phyloP scores from a whole-genome alignment of 2,329 filamentous ascomycete species.

The Colletotrichum tofieldiae region DNA sequence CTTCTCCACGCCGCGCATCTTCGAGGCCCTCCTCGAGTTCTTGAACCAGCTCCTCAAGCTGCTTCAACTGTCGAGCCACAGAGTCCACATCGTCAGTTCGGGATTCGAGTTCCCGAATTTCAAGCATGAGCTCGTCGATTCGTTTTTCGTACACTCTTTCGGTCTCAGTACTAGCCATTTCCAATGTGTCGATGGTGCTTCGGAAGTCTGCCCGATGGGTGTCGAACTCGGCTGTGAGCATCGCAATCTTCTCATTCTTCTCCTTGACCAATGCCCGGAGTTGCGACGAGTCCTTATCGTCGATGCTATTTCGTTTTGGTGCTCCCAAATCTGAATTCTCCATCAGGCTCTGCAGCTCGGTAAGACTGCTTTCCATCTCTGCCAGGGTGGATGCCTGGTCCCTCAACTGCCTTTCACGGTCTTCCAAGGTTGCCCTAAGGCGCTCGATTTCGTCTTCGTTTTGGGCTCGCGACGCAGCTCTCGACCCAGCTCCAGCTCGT shows the following conservation, averaged over 20 bases:
- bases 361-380: slow-evolving; percentile 91
- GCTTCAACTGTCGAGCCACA: slow-evolving; percentile 92
- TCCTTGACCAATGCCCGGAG: slow-evolving; percentile 88
- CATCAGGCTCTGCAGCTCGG: slow-evolving; percentile 82
- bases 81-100: slow-evolving; percentile 91
- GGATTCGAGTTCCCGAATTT: slow-evolving; percentile 86
- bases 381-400: slow-evolving; percentile 87
- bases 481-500: slow-evolving; percentile 58
- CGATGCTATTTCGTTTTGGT: slow-evolving; percentile 64
- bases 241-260: slow-evolving; percentile 96
- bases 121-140: slow-evolving; percentile 87
- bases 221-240: slow-evolving; percentile 95
- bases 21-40: slow-evolving; percentile 97
- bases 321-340: slow-evolving; percentile 66
- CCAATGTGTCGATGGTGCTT: slow-evolving; percentile 95
- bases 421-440: slow-evolving; percentile 82
- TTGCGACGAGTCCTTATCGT: slow-evolving; percentile 82
- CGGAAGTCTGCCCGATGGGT: slow-evolving; percentile 95
- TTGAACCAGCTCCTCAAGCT: slow-evolving; percentile 95
- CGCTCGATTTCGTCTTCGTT: slow-evolving; percentile 82
- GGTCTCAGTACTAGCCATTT: slow-evolving; percentile 95
- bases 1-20: slow-evolving; percentile 93
- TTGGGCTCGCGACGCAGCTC: slow-evolving; percentile 55
- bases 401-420: slow-evolving; percentile 88
- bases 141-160: slow-evolving; percentile 96